Conservation (phyloP, 345 rosid species). For the Acer saccharum region DNA sequence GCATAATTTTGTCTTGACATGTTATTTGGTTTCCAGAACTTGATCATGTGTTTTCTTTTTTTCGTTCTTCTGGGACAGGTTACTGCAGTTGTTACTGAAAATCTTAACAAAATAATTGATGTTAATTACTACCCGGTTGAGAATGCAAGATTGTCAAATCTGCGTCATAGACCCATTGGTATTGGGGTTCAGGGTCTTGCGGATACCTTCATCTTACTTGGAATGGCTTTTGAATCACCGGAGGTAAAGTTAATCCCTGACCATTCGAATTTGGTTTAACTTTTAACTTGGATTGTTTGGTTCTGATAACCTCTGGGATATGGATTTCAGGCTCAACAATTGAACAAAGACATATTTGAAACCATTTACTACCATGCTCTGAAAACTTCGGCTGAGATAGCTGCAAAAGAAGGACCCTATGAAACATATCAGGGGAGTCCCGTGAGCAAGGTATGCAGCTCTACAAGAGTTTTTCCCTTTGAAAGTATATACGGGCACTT, state of each 20-base stretch:
- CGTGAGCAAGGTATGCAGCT: constrained; percentile 75
- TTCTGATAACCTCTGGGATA: constrained; percentile 20
- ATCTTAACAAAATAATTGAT: constrained; percentile 85
- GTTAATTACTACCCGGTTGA: constrained; percentile 92
- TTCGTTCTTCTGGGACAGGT: constrained; percentile 40
- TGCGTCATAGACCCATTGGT: constrained; percentile 88
- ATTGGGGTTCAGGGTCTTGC: constrained; percentile 98
- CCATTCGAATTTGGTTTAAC: neutral
- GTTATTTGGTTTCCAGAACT: neutral
- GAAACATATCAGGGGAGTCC: constrained; percentile 82
- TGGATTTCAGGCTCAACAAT: constrained; percentile 67
- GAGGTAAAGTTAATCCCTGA: constrained; percentile 50
- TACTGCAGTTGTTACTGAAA: constrained; percentile 61
- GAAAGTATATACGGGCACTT: neutral
- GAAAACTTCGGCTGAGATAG: constrained; percentile 70
- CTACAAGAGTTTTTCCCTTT: neutral
- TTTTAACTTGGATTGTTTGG: neutral
- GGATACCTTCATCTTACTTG: constrained; percentile 84
- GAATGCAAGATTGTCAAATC: constrained; percentile 76
- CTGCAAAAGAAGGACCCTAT: constrained; percentile 74
- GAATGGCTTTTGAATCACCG: constrained; percentile 86
- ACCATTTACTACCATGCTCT: constrained; percentile 86
- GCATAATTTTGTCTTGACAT: neutral
- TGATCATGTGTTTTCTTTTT: neutral
- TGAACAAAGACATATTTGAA: constrained; percentile 90